A percentile compares a stretch with the other conserved stretches of the same genome.
These are phyloP conservation scores for Fusarium multiceps DNA, from an alignment of 2,329 filamentous ascomycete genomes.

Conservation along the genomic window DNA sequence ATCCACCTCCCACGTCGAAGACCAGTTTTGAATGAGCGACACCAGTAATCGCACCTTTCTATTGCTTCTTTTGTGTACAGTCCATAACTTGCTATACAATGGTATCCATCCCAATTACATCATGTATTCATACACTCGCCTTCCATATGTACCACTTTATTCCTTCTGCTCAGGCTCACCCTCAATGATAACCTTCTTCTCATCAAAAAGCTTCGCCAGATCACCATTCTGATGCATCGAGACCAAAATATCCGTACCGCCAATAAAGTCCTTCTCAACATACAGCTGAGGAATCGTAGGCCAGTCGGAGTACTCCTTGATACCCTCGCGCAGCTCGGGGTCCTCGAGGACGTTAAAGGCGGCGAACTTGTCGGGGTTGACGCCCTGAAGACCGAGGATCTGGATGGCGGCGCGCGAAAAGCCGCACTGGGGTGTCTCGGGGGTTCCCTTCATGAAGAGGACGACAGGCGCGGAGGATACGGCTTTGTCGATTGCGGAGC, in stretches of 20 bases:
- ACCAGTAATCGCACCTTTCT: constrained; percentile 22
- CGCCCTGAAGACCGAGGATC: constrained; percentile 92
- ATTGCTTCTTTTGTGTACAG: constrained; percentile 42
- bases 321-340: constrained; percentile 84
- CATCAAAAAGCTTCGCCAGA: constrained; percentile 88
- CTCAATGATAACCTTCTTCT: constrained; percentile 84
- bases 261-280: constrained; percentile 93
- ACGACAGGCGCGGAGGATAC: constrained; percentile 90
- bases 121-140: constrained; percentile 44
- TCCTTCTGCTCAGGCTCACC: constrained; percentile 55
- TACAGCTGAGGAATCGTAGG: constrained; percentile 98
- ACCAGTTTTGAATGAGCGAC: background rate
- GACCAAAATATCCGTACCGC: constrained; percentile 96
- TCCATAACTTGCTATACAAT: constrained; percentile 40
- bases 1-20: background rate
- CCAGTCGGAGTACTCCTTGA: constrained; percentile 99
- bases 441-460: constrained; percentile 99
- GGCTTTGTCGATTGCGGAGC: constrained; percentile 88
- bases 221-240: constrained; percentile 98
- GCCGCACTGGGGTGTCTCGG: constrained; percentile 94
- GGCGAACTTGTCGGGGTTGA: constrained; percentile 95
- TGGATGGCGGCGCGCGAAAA: constrained; percentile 96
- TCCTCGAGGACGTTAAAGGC: constrained; percentile 98
- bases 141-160: constrained; percentile 23
- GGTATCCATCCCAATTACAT: constrained; percentile 46